Percentiles rank a stretch among this genome's conserved stretches.
These are phyloP conservation scores for Isabelozyma heimii DNA, from an alignment of 805 yeast genomes.

Conservation along the genomic window DNA sequence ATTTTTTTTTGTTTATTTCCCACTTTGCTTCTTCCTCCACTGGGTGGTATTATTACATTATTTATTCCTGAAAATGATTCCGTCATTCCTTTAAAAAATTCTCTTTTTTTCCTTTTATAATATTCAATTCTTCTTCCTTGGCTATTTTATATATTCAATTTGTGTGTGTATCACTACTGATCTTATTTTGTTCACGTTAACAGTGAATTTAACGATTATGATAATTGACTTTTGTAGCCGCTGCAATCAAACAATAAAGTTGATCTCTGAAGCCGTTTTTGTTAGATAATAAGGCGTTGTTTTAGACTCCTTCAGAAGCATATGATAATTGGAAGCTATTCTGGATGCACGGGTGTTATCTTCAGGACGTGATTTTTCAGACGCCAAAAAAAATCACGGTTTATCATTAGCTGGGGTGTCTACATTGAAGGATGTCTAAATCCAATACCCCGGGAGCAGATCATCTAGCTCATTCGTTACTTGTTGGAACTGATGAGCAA, in stretches of 20 bases:
- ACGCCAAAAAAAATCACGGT: background rate
- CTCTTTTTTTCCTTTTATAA: background rate
- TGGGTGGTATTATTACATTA: background rate
- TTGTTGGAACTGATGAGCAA: slow-evolving; percentile 16
- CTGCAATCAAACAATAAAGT: no score
- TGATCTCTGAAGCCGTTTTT: no score
- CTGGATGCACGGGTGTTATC: background rate
- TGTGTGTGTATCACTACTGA: no score
- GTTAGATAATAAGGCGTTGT: no score
- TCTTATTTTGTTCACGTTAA: no score
- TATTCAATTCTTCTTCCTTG: background rate
- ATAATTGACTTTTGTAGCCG: background rate
- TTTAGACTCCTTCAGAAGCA: background rate
- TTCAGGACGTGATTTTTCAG: background rate
- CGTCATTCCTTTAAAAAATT: background rate
- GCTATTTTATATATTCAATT: background rate
- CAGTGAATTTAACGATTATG: background rate
- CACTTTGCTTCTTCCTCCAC: background rate
- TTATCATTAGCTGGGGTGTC: no score
- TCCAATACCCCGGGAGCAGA: slow-evolving; percentile 4
- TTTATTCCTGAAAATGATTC: background rate
- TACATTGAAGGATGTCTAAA: slow-evolving; percentile 1
- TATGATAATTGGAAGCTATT: background rate
- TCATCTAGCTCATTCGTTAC: slow-evolving; percentile 7
- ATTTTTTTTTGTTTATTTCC: background rate